Conservation (phyloP, 192 early-diverging fungal species). For the Backusella luteola region DNA sequence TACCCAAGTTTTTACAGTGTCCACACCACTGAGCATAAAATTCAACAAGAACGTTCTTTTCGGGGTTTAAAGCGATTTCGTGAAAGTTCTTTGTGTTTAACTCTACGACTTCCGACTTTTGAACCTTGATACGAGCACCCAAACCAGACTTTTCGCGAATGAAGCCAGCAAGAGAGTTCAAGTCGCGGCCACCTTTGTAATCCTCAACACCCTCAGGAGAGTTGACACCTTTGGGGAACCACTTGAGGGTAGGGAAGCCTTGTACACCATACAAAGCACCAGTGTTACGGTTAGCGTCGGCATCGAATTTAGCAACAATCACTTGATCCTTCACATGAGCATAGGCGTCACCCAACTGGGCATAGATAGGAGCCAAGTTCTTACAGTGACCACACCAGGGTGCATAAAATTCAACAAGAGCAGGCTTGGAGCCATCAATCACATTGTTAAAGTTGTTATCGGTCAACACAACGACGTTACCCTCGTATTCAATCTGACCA, state of each 20-base stretch:
- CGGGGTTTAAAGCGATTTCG: constrained; percentile 63
- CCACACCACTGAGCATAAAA: constrained; percentile 95
- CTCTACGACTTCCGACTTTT: constrained; percentile 61
- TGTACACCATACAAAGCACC: constrained; percentile 74
- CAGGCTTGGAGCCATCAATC: constrained; percentile 72
- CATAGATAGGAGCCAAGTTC: constrained; percentile 68
- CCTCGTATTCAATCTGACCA: constrained; percentile 14
- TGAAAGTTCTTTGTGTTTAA: constrained; percentile 80
- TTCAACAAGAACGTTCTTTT: constrained; percentile 83
- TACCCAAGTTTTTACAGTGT: constrained; percentile 69
- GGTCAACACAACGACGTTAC: constrained; percentile 53
- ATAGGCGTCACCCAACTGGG: constrained; percentile 78
- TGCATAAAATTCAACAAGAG: constrained; percentile 87
- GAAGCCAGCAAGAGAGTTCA: constrained; percentile 74
- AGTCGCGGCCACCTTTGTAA: constrained; percentile 80
- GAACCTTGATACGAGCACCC: constrained; percentile 69
- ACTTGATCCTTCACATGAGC: constrained; percentile 68
- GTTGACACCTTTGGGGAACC: constrained; percentile 83
- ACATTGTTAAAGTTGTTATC: constrained; percentile 60
- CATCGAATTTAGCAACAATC: constrained; percentile 88
- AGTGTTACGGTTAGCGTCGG: constrained; percentile 82
- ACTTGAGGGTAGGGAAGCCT: constrained; percentile 92
- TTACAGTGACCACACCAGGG: constrained; percentile 91
- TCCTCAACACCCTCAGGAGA: constrained; percentile 64
- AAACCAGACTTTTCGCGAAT: constrained; percentile 83